Conservation (phyloP, 495 filamentous ascomycete genomes). For the Lichenothelia convexa region DNA sequence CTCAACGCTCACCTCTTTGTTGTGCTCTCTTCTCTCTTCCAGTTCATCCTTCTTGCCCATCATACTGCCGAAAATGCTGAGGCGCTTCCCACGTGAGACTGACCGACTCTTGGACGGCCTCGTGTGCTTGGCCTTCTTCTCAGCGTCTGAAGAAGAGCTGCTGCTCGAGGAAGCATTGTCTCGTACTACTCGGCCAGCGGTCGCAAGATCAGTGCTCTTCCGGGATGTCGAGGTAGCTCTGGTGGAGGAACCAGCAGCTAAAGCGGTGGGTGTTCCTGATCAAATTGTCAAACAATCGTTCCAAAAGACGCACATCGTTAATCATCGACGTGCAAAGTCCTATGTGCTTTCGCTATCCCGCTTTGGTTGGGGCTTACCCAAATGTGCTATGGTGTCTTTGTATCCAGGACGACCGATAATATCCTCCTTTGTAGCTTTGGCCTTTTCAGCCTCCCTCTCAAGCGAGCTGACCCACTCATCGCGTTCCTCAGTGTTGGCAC, state of each 20-base stretch:
- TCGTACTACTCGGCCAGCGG: slow-evolving; percentile 13
- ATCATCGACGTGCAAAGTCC: too few species aligned
- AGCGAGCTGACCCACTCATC: slow-evolving; percentile 63
- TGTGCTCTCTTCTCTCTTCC: slow-evolving; percentile 19
- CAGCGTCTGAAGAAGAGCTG: slow-evolving; percentile 18
- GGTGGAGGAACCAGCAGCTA: slow-evolving; percentile 12
- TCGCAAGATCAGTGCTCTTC: slow-evolving; percentile 20
- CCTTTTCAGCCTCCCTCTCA: slow-evolving; percentile 35
- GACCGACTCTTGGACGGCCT: slow-evolving; percentile 45
- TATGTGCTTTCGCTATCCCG: too few species aligned
- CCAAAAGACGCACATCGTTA: too few species aligned
- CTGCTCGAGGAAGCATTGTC: slow-evolving; percentile 12
- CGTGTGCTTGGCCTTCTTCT: slow-evolving; percentile 21
- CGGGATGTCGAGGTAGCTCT: slow-evolving; percentile 17
- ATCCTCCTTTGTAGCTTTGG: slow-evolving; percentile 30
- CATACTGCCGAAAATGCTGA: slow-evolving; percentile 61
- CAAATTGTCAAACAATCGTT: too few species aligned
- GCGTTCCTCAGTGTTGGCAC: slow-evolving; percentile 51
- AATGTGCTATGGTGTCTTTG: slow-evolving; percentile 28
- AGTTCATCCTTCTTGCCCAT: slow-evolving; percentile 45
- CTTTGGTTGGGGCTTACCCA: slow-evolving; percentile 18
- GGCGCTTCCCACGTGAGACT: slow-evolving; percentile 64
- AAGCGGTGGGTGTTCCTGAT: slow-evolving; percentile 17
- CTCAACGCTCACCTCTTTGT: slow-evolving; percentile 6
- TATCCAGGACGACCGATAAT: slow-evolving; percentile 23